Percentiles rank a stretch among this genome's conserved stretches.
Conservation (phyloP, 2,329 filamentous ascomycete genomes). For the Lasiodiplodia sp. region DNA sequence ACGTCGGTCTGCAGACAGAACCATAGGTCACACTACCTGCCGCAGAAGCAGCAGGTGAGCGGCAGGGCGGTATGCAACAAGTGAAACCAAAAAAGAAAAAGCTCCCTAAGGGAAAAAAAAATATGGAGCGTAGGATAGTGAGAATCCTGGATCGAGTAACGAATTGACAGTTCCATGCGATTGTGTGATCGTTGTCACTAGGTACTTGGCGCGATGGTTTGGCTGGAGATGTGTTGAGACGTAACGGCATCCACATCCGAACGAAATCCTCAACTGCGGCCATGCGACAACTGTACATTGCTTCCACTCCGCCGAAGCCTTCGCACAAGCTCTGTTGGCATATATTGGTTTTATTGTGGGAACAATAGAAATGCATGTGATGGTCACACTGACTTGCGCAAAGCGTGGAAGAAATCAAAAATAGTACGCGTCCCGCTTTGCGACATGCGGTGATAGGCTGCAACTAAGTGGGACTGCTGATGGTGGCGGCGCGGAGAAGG, state of each 20-base stretch:
- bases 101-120: no score
- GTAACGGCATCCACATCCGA: not conserved
- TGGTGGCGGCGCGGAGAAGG: constrained; percentile 15
- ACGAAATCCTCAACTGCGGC: not conserved
- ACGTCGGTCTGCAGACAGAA: no score
- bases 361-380: not conserved
- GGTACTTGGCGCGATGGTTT: not conserved
- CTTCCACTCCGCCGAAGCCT: not conserved
- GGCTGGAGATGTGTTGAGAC: not conserved
- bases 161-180: not conserved
- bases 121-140: no score
- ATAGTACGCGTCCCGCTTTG: not conserved
- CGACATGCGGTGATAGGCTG: constrained; percentile 5
- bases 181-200: not conserved
- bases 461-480: not conserved
- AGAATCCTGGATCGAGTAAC: not conserved
- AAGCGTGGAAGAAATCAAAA: constrained; percentile 5
- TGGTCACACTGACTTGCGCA: not conserved
- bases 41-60: no score
- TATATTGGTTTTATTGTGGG: not conserved
- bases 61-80: no score
- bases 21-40: no score
- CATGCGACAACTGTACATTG: no score
- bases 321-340: not conserved
- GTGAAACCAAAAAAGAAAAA: no score